Conservation (phyloP, 2,329 filamentous ascomycete genomes). For the Claviceps cyperi region DNA sequence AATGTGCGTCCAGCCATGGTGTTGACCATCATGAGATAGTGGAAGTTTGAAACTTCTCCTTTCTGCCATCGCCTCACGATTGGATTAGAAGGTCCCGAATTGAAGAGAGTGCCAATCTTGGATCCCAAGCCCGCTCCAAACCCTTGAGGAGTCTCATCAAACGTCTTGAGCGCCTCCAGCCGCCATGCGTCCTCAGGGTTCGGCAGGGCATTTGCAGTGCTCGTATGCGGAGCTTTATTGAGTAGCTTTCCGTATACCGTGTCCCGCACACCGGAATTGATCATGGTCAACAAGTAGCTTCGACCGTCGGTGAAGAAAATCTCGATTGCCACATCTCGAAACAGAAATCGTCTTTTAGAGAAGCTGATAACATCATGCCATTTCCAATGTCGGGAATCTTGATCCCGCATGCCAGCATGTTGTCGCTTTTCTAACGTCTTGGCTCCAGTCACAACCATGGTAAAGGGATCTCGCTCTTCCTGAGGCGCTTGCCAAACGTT, state of each 20-base stretch:
- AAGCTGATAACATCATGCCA: constrained; percentile 93
- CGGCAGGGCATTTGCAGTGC: constrained; percentile 50
- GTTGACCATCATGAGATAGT: constrained; percentile 97
- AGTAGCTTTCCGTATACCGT: constrained; percentile 66
- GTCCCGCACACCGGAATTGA: constrained; percentile 59
- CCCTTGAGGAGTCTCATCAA: constrained; percentile 43
- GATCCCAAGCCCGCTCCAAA: constrained; percentile 72
- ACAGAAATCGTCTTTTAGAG: constrained; percentile 87
- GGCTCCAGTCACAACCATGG: constrained; percentile 72
- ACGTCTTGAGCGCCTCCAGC: constrained; percentile 64
- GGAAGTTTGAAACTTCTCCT: constrained; percentile 95
- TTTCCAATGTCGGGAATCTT: constrained; percentile 79
- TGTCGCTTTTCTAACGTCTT: constrained; percentile 46
- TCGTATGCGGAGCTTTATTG: constrained; percentile 67
- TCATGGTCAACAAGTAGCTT: constrained; percentile 82
- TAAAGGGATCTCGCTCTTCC: constrained; percentile 88
- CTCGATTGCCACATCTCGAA: constrained; percentile 91
- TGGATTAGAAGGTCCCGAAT: constrained; percentile 65
- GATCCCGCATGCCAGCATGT: constrained; percentile 43
- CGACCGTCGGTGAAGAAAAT: constrained; percentile 94
- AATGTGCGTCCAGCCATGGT: constrained; percentile 95
- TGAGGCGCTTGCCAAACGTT: constrained; percentile 86
- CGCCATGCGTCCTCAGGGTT: constrained; percentile 86
- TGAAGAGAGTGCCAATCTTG: constrained; percentile 86
- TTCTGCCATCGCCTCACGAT: constrained; percentile 81